These are phyloP conservation scores for Rosa hybrid DNA, from an alignment of 331 rosid species.

Conservation along the genomic window DNA sequence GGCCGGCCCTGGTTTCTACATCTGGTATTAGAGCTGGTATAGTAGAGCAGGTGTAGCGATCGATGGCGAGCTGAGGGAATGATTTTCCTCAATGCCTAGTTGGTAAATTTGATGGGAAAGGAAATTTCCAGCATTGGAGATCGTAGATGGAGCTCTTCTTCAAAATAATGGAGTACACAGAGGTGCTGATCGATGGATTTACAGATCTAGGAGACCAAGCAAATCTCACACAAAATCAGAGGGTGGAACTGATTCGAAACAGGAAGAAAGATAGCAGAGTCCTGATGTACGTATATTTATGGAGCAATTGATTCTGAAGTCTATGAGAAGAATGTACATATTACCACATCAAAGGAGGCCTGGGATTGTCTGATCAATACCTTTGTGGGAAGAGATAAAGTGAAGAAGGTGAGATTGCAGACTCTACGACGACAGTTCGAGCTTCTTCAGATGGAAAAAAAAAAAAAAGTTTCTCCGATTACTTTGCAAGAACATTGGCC, in stretches of 20 bases:
- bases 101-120: constrained; percentile 20
- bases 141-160: neutral
- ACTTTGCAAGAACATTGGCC: neutral
- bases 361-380: neutral
- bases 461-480: too few species aligned
- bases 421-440: neutral
- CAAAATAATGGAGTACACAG: neutral
- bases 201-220: neutral
- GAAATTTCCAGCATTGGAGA: neutral
- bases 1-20: too few species aligned
- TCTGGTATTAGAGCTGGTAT: too few species aligned
- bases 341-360: neutral
- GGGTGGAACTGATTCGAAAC: neutral
- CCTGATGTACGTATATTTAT: neutral
- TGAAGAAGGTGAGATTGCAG: neutral
- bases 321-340: neutral
- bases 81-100: constrained; percentile 63
- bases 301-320: neutral
- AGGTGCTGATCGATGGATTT: neutral
- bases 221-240: neutral
- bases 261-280: neutral
- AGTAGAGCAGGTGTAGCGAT: too few species aligned
- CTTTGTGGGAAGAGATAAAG: neutral
- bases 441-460: neutral
- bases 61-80: neutral